Evolutionary conservation across 2,329 filamentous ascomycete genomes (phyloP).

Genomic region (Neopestalotiopsis rosae): DNA sequence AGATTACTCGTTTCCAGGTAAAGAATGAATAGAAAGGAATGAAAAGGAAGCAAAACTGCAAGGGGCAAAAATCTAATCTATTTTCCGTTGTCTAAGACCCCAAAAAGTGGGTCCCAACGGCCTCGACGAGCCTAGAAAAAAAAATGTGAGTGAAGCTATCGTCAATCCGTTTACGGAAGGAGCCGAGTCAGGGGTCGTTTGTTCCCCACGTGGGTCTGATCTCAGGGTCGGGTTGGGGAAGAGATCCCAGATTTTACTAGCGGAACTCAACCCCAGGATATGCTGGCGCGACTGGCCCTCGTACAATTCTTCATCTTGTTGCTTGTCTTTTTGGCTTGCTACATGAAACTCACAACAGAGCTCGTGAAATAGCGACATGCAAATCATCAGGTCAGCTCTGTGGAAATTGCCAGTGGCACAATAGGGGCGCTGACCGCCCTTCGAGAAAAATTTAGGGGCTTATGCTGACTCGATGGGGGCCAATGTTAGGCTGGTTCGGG

Average conservation of each 20-base stretch:
- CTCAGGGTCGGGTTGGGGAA: background rate
- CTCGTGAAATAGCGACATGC: background rate
- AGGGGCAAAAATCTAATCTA: background rate
- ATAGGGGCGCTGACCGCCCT: background rate
- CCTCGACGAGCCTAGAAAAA: slow-evolving; percentile 15
- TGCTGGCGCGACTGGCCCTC: background rate
- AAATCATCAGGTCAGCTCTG: background rate
- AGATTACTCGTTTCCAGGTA: background rate
- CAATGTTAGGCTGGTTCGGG: background rate
- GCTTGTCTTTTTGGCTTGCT: background rate
- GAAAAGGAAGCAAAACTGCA: background rate
- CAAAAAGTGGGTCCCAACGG: slow-evolving; percentile 14
- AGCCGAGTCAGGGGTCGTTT: slow-evolving; percentile 12
- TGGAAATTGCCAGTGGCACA: background rate
- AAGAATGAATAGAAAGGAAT: background rate
- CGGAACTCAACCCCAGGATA: background rate
- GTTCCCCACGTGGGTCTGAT: slow-evolving; percentile 14
- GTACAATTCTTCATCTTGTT: background rate
- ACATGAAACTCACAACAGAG: background rate
- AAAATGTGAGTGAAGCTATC: slow-evolving; percentile 15
- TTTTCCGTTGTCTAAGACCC: background rate
- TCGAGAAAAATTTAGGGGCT: background rate
- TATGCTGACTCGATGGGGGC: background rate
- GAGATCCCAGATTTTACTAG: background rate
- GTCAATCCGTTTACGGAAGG: slow-evolving; percentile 6